Evolutionary conservation across 2,329 filamentous ascomycete species (phyloP).

Genomic region (Amesomyces nigricolor): DNA sequence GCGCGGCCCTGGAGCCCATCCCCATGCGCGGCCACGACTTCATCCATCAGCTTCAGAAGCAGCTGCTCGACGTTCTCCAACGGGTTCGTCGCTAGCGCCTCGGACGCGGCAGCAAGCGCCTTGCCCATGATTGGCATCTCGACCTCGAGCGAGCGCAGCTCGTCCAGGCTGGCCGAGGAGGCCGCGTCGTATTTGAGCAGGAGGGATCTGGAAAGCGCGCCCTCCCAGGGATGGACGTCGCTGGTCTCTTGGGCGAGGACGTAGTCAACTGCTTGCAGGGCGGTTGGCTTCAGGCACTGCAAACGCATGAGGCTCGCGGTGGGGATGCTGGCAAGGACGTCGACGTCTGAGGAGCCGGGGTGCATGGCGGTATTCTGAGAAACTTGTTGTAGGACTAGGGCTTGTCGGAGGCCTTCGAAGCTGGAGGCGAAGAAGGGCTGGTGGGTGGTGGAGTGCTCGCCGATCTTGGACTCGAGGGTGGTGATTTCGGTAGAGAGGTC

Average conservation of each 20-base stretch:
- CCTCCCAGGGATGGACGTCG: conserved; percentile 41
- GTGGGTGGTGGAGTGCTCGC: conserved; percentile 36
- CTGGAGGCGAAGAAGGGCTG: conserved; percentile 48
- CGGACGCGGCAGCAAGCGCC: conserved; percentile 46
- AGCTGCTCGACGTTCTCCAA: conserved; percentile 43
- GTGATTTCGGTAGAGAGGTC: conserved; percentile 48
- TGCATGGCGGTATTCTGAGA: conserved; percentile 25
- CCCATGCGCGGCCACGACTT: conserved; percentile 38
- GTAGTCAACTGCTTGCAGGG: conserved; percentile 45
- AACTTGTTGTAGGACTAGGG: conserved; percentile 38
- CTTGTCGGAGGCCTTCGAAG: conserved; percentile 54
- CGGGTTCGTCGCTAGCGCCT: conserved; percentile 46
- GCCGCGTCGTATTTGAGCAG: conserved; percentile 50
- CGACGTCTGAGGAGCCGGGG: conserved; percentile 35
- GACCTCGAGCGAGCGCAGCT: conserved; percentile 57
- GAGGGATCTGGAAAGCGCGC: conserved; percentile 45
- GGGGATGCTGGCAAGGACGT: conserved; percentile 44
- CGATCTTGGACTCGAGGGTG: conserved; percentile 43
- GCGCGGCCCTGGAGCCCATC: conserved; percentile 30
- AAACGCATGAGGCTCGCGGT: conserved; percentile 41
- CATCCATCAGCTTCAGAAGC: conserved; percentile 42
- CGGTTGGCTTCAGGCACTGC: conserved; percentile 35
- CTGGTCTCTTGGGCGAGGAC: conserved; percentile 32
- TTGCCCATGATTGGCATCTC: conserved; percentile 58
- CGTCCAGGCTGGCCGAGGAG: conserved; percentile 50